Evolutionary conservation across 1,139 yeast genomes (phyloP).

Genomic region (Pichia sp.): DNA sequence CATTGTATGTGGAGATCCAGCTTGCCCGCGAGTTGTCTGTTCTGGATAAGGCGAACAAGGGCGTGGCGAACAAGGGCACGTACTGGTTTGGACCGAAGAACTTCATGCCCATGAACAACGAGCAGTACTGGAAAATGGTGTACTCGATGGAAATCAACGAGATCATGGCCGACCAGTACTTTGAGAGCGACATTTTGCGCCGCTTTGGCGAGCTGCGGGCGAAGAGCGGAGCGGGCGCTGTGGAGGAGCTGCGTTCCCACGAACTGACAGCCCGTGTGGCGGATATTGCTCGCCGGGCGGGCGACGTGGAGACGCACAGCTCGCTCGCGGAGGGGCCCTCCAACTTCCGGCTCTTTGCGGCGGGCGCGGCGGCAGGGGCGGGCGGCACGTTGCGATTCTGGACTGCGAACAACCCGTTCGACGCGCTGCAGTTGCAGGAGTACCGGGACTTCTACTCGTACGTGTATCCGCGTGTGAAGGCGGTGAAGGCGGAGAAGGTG

Average conservation of each 20-base stretch:
- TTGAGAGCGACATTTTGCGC: constrained; percentile 12
- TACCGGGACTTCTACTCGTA: constrained; percentile 22
- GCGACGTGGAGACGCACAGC: no score
- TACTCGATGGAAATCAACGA: constrained; percentile 16
- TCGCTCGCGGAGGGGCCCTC: no score
- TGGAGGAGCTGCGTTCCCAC: no score
- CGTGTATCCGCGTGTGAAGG: constrained; percentile 16
- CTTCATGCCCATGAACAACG: constrained; percentile 27
- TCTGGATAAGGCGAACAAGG: constrained; percentile 12
- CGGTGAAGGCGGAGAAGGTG: no score
- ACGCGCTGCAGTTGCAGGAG: constrained; percentile 20
- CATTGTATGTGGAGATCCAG: constrained; percentile 24
- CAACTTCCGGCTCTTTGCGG: no score
- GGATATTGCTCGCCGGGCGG: no score
- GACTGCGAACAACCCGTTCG: constrained; percentile 24
- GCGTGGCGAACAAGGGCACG: constrained; percentile 15
- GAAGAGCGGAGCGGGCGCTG: no score
- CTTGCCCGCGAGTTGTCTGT: constrained; percentile 22
- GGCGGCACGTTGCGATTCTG: constrained; percentile 15
- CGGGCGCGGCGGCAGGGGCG: no score
- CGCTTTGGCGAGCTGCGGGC: no score
- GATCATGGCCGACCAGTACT: constrained; percentile 18
- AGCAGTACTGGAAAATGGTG: constrained; percentile 18
- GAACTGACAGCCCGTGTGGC: no score
- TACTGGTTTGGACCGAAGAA: constrained; percentile 27